Evolutionary conservation across 177 flowering plant species (phyloP).

Genomic region (Telopea speciosissima): DNA sequence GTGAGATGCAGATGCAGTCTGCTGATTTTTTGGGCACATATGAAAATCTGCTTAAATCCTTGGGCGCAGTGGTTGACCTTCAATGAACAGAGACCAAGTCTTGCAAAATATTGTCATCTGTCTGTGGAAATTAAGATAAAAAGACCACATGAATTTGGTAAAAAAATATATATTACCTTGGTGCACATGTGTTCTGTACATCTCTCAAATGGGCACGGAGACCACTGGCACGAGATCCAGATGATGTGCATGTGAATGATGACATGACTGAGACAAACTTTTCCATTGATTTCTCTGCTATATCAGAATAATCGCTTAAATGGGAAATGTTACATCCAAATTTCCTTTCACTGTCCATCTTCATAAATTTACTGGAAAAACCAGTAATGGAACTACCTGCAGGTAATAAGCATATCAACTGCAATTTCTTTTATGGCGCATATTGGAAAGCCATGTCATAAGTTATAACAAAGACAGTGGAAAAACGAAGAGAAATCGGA

Average conservation of each 20-base stretch:
- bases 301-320: slow-evolving; percentile 54
- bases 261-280: slow-evolving; percentile 70
- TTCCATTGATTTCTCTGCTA: slow-evolving; percentile 86
- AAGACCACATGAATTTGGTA: neutral
- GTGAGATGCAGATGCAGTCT: slow-evolving; percentile 17
- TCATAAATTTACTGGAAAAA: slow-evolving; percentile 16
- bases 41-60: slow-evolving; percentile 47
- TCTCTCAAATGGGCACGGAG: slow-evolving; percentile 93
- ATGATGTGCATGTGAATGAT: slow-evolving; percentile 49
- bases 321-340: slow-evolving; percentile 87
- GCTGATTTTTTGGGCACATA: slow-evolving; percentile 36
- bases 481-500: neutral
- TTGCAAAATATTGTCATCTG: neutral
- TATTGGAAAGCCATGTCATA: neutral
- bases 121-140: neutral
- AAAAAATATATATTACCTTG: slow-evolving; percentile 33
- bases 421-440: neutral
- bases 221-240: slow-evolving; percentile 98
- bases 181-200: slow-evolving; percentile 39
- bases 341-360: slow-evolving; percentile 28
- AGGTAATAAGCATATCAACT: slow-evolving; percentile 7
- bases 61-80: slow-evolving; percentile 28
- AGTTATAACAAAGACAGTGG: neutral
- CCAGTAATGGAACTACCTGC: slow-evolving; percentile 27
- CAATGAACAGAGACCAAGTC: slow-evolving; percentile 9